Evolutionary conservation across 768 basidiomycete genomes (phyloP).

Genomic region (Boletellus ananiceps): DNA sequence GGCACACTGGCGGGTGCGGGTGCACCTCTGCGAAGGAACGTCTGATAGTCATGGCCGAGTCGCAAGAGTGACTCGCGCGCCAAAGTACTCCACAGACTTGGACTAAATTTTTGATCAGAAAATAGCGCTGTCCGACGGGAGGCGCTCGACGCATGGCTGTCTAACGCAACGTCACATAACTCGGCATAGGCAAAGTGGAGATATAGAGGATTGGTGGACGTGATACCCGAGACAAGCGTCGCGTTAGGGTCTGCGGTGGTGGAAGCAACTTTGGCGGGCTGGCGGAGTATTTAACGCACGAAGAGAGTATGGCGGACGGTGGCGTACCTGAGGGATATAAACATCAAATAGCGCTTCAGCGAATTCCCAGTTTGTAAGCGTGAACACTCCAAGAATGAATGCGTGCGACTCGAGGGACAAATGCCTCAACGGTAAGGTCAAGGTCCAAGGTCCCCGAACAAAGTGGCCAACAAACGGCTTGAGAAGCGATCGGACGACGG

Average conservation of each 20-base stretch:
- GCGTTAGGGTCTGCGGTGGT: constrained; percentile 48
- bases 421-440: constrained; percentile 47
- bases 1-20: constrained; percentile 19
- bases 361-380: constrained; percentile 58
- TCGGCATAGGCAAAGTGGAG: constrained; percentile 67
- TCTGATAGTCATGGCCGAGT: constrained; percentile 67
- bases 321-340: constrained; percentile 50
- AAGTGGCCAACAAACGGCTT: constrained; percentile 64
- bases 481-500: constrained; percentile 46
- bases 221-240: constrained; percentile 60
- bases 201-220: constrained; percentile 48
- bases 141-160: constrained; percentile 36
- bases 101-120: constrained; percentile 61
- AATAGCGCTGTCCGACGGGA: constrained; percentile 54
- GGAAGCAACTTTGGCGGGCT: constrained; percentile 47
- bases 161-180: constrained; percentile 47
- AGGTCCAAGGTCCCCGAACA: constrained; percentile 50
- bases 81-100: constrained; percentile 59
- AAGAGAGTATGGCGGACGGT: not conserved
- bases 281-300: constrained; percentile 2
- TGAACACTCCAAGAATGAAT: constrained; percentile 49
- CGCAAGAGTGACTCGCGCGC: constrained; percentile 54
- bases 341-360: constrained; percentile 57
- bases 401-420: constrained; percentile 42
- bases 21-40: constrained; percentile 54